Base-by-base conservation (phyloP, 75 land plant genomes). In the Adiantum capillusveneris region DNA sequence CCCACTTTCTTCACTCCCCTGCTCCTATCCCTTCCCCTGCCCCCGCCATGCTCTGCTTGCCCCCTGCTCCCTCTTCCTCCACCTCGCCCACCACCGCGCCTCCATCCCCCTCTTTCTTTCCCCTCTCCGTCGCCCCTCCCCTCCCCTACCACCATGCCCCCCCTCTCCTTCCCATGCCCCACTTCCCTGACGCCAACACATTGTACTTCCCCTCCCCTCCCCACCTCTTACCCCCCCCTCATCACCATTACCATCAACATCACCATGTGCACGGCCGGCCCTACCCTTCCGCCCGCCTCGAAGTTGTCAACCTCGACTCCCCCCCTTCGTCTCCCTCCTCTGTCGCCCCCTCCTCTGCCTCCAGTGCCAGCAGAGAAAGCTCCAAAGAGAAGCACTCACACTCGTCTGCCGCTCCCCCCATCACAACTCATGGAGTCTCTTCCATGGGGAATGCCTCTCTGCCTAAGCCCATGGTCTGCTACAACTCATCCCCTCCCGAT, bases 261-360 rank as follows among this genome's bases (percentile, higher is more conserved):
- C n/a, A 46, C 2, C 5, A 6, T 17, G 7, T 9, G 3, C 37
- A 34, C 9, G 7, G 3, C 3, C 37, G 37, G 7, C 14, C 21
- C 14, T n/a, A 20, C 14, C 5, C 49, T 14, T 2, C 49, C 21
- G 49, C 14, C 5, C 14, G 49, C n/a, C 21, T 1, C n/a, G 49
- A n/a, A 7, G 6, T 46, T 46, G 21, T n/a, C 21, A 20, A n/a
- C 3, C 21, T 46, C 12, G 49, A 46, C 17, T 46, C 49, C 21
- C 49, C 49, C 14, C 49, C 49, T 6, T 46, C 49, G 5, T 46
- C 49, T 6, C 49, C 49, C 5, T 46, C 49, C 49, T n/a, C 49
- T 20, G 14, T 5, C 49, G 21, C 21, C 5, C 12, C 49, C 5
- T 3, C 49, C 17, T 46, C 49, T 46, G 21, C 49, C 17, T 46